These are phyloP conservation scores for Porcisia hertigi DNA, from an alignment of 208 protist genomes.

Conservation along the genomic window DNA sequence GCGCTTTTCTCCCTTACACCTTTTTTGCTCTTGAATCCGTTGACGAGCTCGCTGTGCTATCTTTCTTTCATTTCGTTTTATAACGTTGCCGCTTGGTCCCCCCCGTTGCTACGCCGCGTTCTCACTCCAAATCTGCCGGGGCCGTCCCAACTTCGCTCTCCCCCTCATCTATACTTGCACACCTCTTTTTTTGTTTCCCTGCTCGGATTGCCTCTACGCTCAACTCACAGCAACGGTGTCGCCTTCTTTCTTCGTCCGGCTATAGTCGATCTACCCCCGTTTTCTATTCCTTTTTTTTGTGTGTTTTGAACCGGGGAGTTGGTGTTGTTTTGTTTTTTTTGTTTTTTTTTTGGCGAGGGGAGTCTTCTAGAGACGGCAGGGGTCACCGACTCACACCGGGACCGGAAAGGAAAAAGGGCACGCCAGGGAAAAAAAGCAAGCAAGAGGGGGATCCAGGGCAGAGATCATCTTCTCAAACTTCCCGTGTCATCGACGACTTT, in stretches of 20 bases:
- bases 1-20: no score
- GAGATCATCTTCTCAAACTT: neutral
- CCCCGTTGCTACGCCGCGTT: neutral
- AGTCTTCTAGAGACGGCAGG: neutral
- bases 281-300: neutral
- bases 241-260: neutral
- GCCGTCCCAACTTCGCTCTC: neutral
- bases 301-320: no score
- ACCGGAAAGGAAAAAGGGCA: neutral
- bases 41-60: neutral
- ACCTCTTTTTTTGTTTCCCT: constrained; percentile 1
- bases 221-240: neutral
- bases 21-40: neutral
- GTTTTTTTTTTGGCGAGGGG: neutral
- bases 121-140: neutral
- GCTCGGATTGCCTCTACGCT: neutral
- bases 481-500: neutral
- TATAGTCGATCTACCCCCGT: neutral
- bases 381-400: neutral
- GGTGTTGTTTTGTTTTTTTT: no score
- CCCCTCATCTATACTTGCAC: neutral
- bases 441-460: neutral
- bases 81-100: no score
- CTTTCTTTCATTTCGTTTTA: neutral
- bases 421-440: neutral